Conservation (phyloP, 306 rosid species). For the Cicer arietinum region DNA sequence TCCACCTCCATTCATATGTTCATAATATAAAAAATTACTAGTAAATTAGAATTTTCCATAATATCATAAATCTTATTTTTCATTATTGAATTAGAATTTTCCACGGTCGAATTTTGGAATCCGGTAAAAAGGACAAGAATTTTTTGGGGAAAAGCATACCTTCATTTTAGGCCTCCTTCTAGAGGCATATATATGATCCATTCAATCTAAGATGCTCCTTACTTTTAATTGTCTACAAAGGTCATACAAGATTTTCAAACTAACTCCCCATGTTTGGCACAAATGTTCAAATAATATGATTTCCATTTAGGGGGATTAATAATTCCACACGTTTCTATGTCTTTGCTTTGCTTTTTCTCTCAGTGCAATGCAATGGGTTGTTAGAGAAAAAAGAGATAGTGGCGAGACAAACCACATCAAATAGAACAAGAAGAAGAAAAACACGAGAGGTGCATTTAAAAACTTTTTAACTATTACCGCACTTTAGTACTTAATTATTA, state of each 20-base stretch:
- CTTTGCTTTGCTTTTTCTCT: slow-evolving; percentile 18
- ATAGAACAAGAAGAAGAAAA: slow-evolving; percentile 17
- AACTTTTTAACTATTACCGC: background rate
- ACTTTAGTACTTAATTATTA: no score
- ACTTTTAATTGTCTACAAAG: slow-evolving; percentile 28
- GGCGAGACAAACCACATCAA: slow-evolving; percentile 18
- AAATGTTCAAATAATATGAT: slow-evolving; percentile 7
- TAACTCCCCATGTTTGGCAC: background rate
- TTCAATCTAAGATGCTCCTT: slow-evolving; percentile 27
- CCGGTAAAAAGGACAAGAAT: no score
- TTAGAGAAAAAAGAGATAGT: slow-evolving; percentile 19
- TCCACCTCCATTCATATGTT: no score
- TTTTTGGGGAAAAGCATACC: no score
- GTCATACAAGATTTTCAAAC: background rate
- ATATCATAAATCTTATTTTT: no score
- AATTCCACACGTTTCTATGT: slow-evolving; percentile 43
- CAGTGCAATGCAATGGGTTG: slow-evolving; percentile 37
- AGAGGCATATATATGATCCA: slow-evolving; percentile 6
- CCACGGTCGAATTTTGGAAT: no score
- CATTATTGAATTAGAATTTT: no score
- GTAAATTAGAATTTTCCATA: no score
- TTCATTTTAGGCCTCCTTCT: background rate
- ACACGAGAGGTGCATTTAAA: background rate
- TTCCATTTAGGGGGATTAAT: slow-evolving; percentile 16
- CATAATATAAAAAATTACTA: no score